These are phyloP conservation scores for Eragrostis nindensis DNA, from an alignment of 176 grass and related monocot genomes.

Conservation along the genomic window DNA sequence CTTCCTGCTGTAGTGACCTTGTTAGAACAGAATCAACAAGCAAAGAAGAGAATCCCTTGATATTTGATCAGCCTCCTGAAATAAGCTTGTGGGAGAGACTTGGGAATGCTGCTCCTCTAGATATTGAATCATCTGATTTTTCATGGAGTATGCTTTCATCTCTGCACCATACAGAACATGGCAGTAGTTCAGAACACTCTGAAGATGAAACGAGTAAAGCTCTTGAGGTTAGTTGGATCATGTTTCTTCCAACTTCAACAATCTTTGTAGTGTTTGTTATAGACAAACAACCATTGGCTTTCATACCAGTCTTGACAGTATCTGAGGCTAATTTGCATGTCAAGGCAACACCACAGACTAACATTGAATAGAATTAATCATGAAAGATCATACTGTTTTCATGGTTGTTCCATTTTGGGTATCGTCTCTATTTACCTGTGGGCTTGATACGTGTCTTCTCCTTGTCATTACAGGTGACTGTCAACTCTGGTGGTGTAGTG, in stretches of 20 bases:
- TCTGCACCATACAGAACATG: conserved; percentile 94
- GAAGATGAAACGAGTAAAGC: conserved; percentile 90
- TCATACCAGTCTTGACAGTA: background rate
- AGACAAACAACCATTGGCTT: conserved; percentile 20
- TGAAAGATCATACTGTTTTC: conserved; percentile 19
- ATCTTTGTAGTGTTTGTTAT: conserved; percentile 6
- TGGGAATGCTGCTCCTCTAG: conserved; percentile 56
- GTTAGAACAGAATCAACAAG: conserved; percentile 29
- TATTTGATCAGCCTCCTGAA: conserved; percentile 58
- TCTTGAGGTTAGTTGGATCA: conserved; percentile 69
- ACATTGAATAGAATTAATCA: conserved; percentile 1
- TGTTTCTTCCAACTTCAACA: conserved; percentile 33
- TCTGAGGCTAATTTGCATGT: background rate
- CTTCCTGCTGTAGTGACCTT: conserved; percentile 41
- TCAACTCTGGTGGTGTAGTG: conserved; percentile 96
- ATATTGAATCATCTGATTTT: conserved; percentile 80
- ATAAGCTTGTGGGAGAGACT: conserved; percentile 92
- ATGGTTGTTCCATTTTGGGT: background rate
- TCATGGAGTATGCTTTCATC: conserved; percentile 81
- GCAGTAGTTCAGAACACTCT: conserved; percentile 68
- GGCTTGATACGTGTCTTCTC: conserved; percentile 24
- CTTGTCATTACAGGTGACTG: conserved; percentile 63
- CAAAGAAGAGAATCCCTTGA: conserved; percentile 35
- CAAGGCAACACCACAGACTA: background rate
- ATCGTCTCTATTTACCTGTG: background rate